Conservation (phyloP, 1,139 yeast species). For the Geotrichum bryndzae region DNA sequence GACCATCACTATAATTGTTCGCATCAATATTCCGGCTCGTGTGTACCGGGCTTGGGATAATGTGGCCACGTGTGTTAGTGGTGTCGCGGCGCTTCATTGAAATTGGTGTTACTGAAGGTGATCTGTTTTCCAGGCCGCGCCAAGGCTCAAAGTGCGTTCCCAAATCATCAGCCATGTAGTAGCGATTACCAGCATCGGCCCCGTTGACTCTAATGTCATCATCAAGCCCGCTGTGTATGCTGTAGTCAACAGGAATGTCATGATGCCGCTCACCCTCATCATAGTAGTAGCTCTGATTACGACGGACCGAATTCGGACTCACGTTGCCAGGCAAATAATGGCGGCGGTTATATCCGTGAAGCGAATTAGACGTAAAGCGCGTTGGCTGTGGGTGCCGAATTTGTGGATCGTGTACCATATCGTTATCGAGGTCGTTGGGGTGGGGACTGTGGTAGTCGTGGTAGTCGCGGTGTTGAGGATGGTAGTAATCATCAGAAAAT, state of each 20-base stretch:
- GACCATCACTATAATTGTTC: neutral
- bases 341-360: neutral
- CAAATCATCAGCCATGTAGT: constrained; percentile 3
- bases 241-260: constrained; percentile 3
- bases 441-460: neutral
- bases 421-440: neutral
- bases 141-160: neutral
- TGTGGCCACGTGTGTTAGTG: neutral
- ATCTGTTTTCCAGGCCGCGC: neutral
- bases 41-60: neutral
- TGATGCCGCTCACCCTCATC: constrained; percentile 4
- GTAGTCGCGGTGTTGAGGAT: neutral
- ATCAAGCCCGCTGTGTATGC: neutral
- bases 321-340: neutral
- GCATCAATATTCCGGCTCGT: neutral
- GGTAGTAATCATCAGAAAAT: neutral
- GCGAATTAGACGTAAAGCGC: neutral
- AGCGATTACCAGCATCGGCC: neutral
- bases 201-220: neutral
- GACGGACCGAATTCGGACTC: neutral
- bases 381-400: neutral
- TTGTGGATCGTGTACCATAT: neutral
- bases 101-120: neutral
- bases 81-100: neutral
- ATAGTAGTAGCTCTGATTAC: neutral